These are phyloP conservation scores for Alternaria incomplexa DNA, from an alignment of 2,329 filamentous ascomycete genomes.

Conservation along the genomic window DNA sequence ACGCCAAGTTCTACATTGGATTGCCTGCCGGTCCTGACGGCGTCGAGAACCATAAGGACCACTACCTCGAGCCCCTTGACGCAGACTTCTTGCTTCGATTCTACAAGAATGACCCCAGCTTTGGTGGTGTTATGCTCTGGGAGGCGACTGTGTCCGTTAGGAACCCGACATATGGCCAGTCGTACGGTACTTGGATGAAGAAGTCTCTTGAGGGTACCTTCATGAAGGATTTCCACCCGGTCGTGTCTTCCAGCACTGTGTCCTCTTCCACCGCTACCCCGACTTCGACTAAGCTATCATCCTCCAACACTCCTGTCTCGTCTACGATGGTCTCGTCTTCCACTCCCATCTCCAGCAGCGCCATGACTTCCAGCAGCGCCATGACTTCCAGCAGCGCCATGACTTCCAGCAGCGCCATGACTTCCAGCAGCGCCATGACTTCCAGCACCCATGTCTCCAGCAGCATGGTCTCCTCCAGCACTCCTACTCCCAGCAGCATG, in stretches of 20 bases:
- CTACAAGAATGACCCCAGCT: slow-evolving; percentile 44
- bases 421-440: not conserved
- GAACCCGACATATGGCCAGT: slow-evolving; percentile 53
- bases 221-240: slow-evolving; percentile 21
- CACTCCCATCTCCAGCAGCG: not conserved
- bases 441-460: not conserved
- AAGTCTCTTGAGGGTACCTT: slow-evolving; percentile 36
- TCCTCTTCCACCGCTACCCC: not conserved
- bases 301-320: not conserved
- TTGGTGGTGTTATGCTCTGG: slow-evolving; percentile 68
- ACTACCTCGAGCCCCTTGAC: slow-evolving; percentile 57
- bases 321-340: slow-evolving; percentile 3
- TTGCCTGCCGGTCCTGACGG: slow-evolving; percentile 46
- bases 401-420: not conserved
- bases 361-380: not conserved
- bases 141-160: slow-evolving; percentile 58
- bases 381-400: not conserved
- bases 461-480: not conserved
- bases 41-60: slow-evolving; percentile 29
- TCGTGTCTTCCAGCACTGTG: slow-evolving; percentile 16
- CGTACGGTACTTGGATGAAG: slow-evolving; percentile 59
- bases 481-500: not conserved
- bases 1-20: slow-evolving; percentile 62
- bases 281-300: not conserved
- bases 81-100: slow-evolving; percentile 54